These are phyloP conservation scores for Arthrobotrys pseudoclavata DNA, from an alignment of 2,329 filamentous ascomycete genomes.

Conservation along the genomic window DNA sequence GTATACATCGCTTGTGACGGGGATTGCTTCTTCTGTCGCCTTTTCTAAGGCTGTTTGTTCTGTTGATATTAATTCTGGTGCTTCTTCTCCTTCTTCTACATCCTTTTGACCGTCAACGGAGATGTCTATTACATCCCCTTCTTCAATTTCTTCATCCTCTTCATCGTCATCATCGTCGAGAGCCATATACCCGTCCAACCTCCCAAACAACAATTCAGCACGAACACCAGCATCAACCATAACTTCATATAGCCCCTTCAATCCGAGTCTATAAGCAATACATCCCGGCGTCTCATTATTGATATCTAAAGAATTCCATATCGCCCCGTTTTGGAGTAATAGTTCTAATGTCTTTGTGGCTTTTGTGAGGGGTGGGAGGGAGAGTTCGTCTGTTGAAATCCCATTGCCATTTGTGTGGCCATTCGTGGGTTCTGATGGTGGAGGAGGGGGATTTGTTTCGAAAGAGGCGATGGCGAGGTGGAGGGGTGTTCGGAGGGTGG, in stretches of 20 bases:
- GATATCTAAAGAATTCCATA: constrained; percentile 94
- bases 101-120: constrained; percentile 61
- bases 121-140: constrained; percentile 61
- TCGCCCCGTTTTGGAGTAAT: constrained; percentile 87
- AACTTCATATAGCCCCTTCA: constrained; percentile 79
- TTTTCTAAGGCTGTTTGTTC: constrained; percentile 61
- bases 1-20: constrained; percentile 60
- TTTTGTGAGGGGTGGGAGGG: constrained; percentile 69
- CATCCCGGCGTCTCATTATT: constrained; percentile 93
- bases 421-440: not conserved
- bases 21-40: constrained; percentile 62
- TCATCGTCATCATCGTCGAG: constrained; percentile 72
- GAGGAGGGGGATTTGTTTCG: constrained; percentile 64
- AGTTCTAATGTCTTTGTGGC: constrained; percentile 79
- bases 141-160: constrained; percentile 61
- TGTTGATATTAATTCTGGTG: constrained; percentile 28
- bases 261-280: constrained; percentile 78
- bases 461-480: constrained; percentile 90
- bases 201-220: constrained; percentile 85
- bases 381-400: constrained; percentile 58
- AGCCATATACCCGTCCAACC: constrained; percentile 84
- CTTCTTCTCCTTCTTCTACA: constrained; percentile 63
- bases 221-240: constrained; percentile 91
- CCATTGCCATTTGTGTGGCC: constrained; percentile 21
- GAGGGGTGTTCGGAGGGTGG: constrained; percentile 87